Conservation (phyloP, 768 basidiomycete genomes). For the Leccinum disarticulatum region DNA sequence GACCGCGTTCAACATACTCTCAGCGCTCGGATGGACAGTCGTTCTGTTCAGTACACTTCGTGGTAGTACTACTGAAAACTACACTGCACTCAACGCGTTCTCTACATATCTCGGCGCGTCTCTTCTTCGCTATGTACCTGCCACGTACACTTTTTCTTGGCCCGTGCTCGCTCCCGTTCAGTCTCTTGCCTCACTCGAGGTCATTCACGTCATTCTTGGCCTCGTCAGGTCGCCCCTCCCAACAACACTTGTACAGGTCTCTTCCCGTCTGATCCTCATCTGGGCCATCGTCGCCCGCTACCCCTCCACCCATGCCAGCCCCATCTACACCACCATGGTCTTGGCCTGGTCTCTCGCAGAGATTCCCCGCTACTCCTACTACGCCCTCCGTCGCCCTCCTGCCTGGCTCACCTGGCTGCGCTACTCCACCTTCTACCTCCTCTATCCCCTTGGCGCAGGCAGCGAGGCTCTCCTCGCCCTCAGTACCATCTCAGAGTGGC, state of each 20-base stretch:
- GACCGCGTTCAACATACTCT: slow-evolving; percentile 73
- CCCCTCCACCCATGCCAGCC: slow-evolving; percentile 56
- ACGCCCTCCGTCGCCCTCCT: slow-evolving; percentile 58
- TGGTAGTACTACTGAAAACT: slow-evolving; percentile 26
- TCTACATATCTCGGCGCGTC: slow-evolving; percentile 34
- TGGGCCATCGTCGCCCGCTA: slow-evolving; percentile 65
- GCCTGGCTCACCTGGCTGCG: slow-evolving; percentile 71
- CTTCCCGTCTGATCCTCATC: slow-evolving; percentile 76
- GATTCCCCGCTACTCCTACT: slow-evolving; percentile 88
- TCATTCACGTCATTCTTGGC: slow-evolving; percentile 75
- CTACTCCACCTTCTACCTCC: slow-evolving; percentile 89
- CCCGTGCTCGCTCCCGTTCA: slow-evolving; percentile 74
- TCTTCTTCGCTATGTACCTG: slow-evolving; percentile 40
- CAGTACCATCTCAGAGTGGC: slow-evolving; percentile 64
- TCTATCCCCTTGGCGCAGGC: slow-evolving; percentile 92
- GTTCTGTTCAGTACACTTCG: slow-evolving; percentile 57
- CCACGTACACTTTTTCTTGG: slow-evolving; percentile 52
- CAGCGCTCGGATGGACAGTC: slow-evolving; percentile 72
- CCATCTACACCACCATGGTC: slow-evolving; percentile 88
- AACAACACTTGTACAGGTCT: slow-evolving; percentile 79
- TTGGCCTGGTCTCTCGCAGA: slow-evolving; percentile 92
- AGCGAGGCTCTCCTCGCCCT: slow-evolving; percentile 87
- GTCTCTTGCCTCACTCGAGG: slow-evolving; percentile 79
- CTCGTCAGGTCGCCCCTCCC: slow-evolving; percentile 75
- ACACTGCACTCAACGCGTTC: slow-evolving; percentile 40